phyloP scores from a whole-genome alignment of 2,329 filamentous ascomycete species.

The Xylariaceae sp. region DNA sequence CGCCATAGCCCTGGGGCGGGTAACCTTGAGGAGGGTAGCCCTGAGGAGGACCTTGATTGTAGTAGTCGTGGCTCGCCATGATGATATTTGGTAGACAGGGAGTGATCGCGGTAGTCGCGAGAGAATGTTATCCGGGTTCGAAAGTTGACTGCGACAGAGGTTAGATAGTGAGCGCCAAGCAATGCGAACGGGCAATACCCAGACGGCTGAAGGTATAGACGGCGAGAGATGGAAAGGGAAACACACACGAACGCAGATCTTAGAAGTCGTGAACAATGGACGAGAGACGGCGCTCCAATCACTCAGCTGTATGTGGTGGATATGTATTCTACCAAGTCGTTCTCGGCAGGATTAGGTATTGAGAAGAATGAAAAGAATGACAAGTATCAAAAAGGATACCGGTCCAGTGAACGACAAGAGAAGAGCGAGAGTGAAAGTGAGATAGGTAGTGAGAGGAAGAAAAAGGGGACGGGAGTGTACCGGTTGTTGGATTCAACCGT shows the following conservation, averaged over 20 bases:
- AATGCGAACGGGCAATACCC: background rate
- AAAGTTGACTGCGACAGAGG: background rate
- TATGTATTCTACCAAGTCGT: background rate
- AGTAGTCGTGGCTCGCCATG: conserved; percentile 32
- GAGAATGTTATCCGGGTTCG: background rate
- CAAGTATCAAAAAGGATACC: background rate
- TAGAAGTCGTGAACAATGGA: background rate
- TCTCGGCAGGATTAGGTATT: background rate
- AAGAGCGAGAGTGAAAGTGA: background rate
- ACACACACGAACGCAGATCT: background rate
- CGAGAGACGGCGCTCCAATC: background rate
- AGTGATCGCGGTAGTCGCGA: background rate
- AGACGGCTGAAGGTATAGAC: background rate
- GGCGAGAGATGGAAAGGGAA: background rate
- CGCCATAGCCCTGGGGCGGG: conserved; percentile 14
- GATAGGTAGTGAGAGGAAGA: background rate
- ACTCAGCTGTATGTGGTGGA: background rate
- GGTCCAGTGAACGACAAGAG: background rate
- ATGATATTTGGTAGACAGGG: conserved; percentile 11
- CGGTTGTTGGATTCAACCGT: too few species aligned
- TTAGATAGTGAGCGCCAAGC: conserved; percentile 4
- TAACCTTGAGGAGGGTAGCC: conserved; percentile 25
- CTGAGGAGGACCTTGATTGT: conserved; percentile 31
- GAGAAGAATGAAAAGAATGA: background rate
- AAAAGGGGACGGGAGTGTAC: background rate